Evolutionary conservation across 1,284 basidiomycete species (phyloP), one percentile per base, ranked within the genome.

Genomic region (Athelia sp.): DNA sequence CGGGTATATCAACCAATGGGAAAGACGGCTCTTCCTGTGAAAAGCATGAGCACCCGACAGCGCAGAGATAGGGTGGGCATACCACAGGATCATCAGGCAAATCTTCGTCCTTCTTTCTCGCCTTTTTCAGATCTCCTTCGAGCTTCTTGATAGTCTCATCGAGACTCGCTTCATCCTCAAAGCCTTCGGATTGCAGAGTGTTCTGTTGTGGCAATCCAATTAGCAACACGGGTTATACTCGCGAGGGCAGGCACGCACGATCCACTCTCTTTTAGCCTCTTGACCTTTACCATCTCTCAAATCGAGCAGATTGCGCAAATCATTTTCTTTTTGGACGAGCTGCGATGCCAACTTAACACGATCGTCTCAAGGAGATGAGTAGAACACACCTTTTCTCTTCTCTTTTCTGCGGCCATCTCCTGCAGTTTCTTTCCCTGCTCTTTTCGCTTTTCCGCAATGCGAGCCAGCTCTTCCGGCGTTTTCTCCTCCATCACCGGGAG

Each of bases 381-480:
- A 35, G 23, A 26, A 54, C 64, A n/a, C 50, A 88, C 90, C 76
- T 94, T 96, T 58, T 98, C 93, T 55, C 82, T 71, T 10, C 96
- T 72, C 54, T 87, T 87, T 63, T 87, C 90, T 0, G 90, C 87
- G n/a, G 93, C 91, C 61, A 97, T 83, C 66, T 98, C 94, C 66
- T 96, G 93, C 44, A 99, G 63, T 58, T 93, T 85, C 50, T 82
- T 77, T 0, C 93, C 93, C 53, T 94, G 88, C 63, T 96, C 92
- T 60, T 81, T 85, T 52, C 90, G 73, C 61, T 84, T 84, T 64
- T 97, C 94, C 1, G 86, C 74, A 36, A 85, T 79, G 21, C 82
- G 77, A 1, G 82, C 79, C 0, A 97, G 66, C 61, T 98, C 96
- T 57, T 97, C 96, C 57, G 94, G 91, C 0, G 92, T 90, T 67